Evolutionary conservation across 768 basidiomycete species (phyloP).

Genomic region (Suillus cothurnatus): DNA sequence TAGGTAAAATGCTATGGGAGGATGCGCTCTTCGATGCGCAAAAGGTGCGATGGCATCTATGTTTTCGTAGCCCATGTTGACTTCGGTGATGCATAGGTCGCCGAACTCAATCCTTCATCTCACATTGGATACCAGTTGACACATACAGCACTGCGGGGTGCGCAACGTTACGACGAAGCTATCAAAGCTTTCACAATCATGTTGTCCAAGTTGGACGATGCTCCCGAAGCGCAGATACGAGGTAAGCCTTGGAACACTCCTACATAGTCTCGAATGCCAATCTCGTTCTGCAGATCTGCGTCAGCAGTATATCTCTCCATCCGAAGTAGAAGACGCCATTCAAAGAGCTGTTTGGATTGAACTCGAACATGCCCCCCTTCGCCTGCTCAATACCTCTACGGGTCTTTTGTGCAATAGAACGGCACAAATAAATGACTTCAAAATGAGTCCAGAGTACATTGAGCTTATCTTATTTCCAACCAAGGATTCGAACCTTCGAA

Average conservation of each 20-base stretch:
- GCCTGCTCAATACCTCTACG: background rate
- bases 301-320: background rate
- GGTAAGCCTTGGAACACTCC: background rate
- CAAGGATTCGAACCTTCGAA: background rate
- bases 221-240: background rate
- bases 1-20: background rate
- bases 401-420: background rate
- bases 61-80: background rate
- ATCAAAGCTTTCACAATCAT: background rate
- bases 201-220: background rate
- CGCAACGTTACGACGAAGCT: background rate
- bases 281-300: background rate
- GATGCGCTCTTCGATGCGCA: background rate
- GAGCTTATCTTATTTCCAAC: background rate
- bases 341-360: background rate
- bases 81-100: background rate
- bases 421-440: background rate
- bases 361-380: background rate
- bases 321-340: background rate
- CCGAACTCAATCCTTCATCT: background rate
- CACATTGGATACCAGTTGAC: background rate
- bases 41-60: background rate
- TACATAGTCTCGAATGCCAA: background rate
- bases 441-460: background rate
- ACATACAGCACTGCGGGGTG: background rate